Percentiles rank a stretch among this genome's conserved stretches.
Conservation (phyloP, 1,284 basidiomycete genomes). For the Boletus sp. region DNA sequence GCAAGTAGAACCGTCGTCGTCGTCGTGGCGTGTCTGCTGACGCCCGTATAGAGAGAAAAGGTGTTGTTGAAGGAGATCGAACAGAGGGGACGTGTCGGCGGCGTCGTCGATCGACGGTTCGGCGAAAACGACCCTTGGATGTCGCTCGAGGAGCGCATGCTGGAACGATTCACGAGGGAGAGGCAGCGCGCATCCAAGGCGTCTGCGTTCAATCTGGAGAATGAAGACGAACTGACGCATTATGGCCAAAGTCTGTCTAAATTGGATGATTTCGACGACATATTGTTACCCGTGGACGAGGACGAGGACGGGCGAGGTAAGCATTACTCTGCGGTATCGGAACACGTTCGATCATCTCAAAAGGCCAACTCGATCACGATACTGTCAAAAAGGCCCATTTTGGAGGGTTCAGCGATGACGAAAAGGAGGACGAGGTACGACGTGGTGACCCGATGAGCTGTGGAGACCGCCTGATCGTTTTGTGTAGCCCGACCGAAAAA, state of each 20-base stretch:
- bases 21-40: constrained; percentile 20
- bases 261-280: constrained; percentile 85
- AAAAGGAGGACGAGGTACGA: constrained; percentile 56
- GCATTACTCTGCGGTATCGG: constrained; percentile 28
- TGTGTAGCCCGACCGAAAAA: constrained; percentile 75
- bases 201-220: constrained; percentile 89
- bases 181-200: constrained; percentile 80
- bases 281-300: constrained; percentile 72
- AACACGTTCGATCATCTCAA: constrained; percentile 14
- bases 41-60: constrained; percentile 69
- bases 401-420: constrained; percentile 86
- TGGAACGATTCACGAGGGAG: constrained; percentile 95
- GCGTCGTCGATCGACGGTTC: constrained; percentile 93
- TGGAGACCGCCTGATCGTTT: constrained; percentile 11
- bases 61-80: constrained; percentile 89
- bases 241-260: constrained; percentile 88
- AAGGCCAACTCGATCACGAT: constrained; percentile 67
- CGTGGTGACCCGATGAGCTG: too few species aligned
- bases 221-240: constrained; percentile 91
- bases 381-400: constrained; percentile 78
- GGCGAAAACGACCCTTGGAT: constrained; percentile 94
- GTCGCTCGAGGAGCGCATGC: constrained; percentile 94
- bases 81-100: constrained; percentile 78
- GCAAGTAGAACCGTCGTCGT: constrained; percentile 59
- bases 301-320: constrained; percentile 61